Evolutionary conservation across 1,284 basidiomycete genomes (phyloP), one percentile per base, ranked within the genome.

Genomic region (Coniophora puteana): DNA sequence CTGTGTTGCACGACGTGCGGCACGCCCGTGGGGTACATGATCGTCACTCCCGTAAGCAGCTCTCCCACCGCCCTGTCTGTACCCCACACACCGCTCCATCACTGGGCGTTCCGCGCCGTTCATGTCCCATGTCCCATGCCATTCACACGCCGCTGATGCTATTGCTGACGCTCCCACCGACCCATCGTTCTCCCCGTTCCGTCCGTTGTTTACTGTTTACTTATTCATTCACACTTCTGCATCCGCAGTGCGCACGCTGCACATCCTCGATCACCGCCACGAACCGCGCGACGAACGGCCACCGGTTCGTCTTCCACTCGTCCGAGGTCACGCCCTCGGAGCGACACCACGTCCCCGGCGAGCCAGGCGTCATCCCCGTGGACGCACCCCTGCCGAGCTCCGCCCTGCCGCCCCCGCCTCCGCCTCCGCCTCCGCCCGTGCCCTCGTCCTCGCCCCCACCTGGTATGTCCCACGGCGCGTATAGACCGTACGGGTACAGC

Each of bases 291-390:
- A 86, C 83, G 34, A 93, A 92, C 59, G 88, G 89, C 5, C 89
- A 93, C 58, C 82, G 89, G 18, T 92, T 89, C 55, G 89, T 93
- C 22, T 90, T 93, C 60, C 89, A 92, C 66, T 85, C 87, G 38
- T 76, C 68, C 52, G 86, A 89, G 62, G 81, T 93, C 38, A 52
- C 61, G n/a, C 78, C 78, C 8, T 73, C 74, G 23, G 85, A 89
- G 57, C 77, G 90, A 24, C 72, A 76, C 48, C 88, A 89, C 54
- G 68, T 88, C 40, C 66, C 66, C 20, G 72, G 77, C 43, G 89
- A 92, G 58, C 76, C 75, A 4, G 87, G 86, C 21, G 79, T 91
- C 20, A 61, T 75, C 28, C 67, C 73, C 21, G 61, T 65, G 45
- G 69, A 75, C 38, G 51, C 55, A 41, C 46, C 46, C 25, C 16